Percentiles rank a stretch among this genome's conserved stretches.
Conservation (phyloP, 2,329 filamentous ascomycete genomes). For the Cordyceps cateniannulata region DNA sequence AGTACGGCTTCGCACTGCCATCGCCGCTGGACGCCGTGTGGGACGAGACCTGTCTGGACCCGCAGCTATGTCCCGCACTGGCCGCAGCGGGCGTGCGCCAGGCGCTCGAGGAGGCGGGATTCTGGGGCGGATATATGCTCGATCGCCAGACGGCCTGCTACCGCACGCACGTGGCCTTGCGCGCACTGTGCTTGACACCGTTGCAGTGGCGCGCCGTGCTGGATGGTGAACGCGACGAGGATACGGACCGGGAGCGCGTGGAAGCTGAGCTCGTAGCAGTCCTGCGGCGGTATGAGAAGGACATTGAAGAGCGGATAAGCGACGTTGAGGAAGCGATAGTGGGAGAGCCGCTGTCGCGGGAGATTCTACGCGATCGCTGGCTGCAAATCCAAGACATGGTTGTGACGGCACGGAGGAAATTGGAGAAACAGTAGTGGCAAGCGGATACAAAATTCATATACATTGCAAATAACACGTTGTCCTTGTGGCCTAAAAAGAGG, state of each 20-base stretch:
- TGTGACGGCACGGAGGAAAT: slow-evolving; percentile 22
- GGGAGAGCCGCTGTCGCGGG: slow-evolving; percentile 19
- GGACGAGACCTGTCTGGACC: slow-evolving; percentile 44
- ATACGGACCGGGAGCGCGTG: slow-evolving; percentile 35
- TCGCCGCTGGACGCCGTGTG: slow-evolving; percentile 38
- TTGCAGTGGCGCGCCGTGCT: slow-evolving; percentile 39
- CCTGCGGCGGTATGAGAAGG: slow-evolving; percentile 30
- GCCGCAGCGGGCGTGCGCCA: slow-evolving; percentile 24
- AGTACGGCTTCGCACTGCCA: slow-evolving; percentile 51
- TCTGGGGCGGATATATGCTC: slow-evolving; percentile 45
- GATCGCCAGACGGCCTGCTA: slow-evolving; percentile 46
- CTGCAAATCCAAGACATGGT: slow-evolving; percentile 31
- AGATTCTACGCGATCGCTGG: slow-evolving; percentile 23
- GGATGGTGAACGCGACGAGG: slow-evolving; percentile 40
- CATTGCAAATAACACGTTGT: neutral
- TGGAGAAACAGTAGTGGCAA: slow-evolving; percentile 14
- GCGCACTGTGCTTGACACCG: slow-evolving; percentile 29
- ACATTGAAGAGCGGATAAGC: slow-evolving; percentile 24
- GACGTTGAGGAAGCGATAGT: slow-evolving; percentile 24
- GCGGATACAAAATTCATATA: neutral
- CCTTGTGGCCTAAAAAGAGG: neutral
- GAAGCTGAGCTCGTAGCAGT: slow-evolving; percentile 30
- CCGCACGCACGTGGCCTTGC: slow-evolving; percentile 47
- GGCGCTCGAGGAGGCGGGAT: slow-evolving; percentile 38
- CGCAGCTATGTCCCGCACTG: slow-evolving; percentile 34